These are phyloP conservation scores for Coniferiporia sulphurascens DNA, from an alignment of 1,284 basidiomycete genomes.

Conservation along the genomic window DNA sequence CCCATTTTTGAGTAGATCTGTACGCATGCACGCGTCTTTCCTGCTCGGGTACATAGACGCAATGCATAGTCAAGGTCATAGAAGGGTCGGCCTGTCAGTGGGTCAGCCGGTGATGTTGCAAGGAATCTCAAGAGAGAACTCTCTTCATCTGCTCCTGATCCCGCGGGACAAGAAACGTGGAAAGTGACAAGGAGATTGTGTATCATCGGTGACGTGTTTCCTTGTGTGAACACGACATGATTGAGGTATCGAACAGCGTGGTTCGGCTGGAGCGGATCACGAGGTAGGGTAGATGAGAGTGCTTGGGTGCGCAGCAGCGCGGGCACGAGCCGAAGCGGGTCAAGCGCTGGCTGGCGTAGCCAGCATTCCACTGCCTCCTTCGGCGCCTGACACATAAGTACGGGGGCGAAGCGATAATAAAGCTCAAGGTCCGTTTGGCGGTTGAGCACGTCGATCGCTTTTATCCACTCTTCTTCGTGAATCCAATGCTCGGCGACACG, in stretches of 20 bases:
- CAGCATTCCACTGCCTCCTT: constrained; percentile 90
- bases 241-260: constrained; percentile 88
- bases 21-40: constrained; percentile 86
- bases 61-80: constrained; percentile 97
- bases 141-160: constrained; percentile 54
- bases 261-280: constrained; percentile 68
- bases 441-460: constrained; percentile 85
- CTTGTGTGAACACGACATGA: constrained; percentile 75
- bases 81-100: constrained; percentile 81
- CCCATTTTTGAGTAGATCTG: constrained; percentile 99
- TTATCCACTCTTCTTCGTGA: constrained; percentile 86
- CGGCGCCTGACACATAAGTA: constrained; percentile 83
- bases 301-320: constrained; percentile 82
- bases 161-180: constrained; percentile 52
- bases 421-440: constrained; percentile 81
- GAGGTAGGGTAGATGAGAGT: constrained; percentile 34
- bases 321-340: constrained; percentile 85
- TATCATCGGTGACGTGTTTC: constrained; percentile 80
- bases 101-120: constrained; percentile 76
- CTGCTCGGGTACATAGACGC: constrained; percentile 81
- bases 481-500: constrained; percentile 93
- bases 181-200: constrained; percentile 95
- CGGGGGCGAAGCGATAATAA: constrained; percentile 90
- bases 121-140: constrained; percentile 83
- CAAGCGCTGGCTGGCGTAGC: constrained; percentile 76